Evolutionary conservation across 306 rosid species (phyloP).

Genomic region (Pterocarpus macrocarpus): DNA sequence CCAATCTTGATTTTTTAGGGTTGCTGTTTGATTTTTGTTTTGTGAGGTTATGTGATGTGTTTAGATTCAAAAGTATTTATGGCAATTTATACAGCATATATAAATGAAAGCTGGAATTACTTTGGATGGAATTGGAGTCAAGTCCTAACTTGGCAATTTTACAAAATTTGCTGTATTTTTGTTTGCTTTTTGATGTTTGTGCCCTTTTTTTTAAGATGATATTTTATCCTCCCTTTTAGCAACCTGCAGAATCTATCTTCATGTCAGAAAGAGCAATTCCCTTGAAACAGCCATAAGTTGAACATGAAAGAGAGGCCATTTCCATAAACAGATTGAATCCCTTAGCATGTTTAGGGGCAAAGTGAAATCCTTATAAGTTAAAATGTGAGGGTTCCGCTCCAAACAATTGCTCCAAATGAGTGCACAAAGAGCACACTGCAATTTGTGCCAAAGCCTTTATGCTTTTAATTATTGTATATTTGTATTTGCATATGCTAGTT

Average conservation of each 20-base stretch:
- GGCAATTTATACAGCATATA: slow-evolving; percentile 1
- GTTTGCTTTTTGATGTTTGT: neutral
- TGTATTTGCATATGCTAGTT: slow-evolving; percentile 29
- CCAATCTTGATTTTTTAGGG: slow-evolving; percentile 34
- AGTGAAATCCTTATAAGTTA: slow-evolving; percentile 15
- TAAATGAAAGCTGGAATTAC: neutral
- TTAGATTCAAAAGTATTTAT: slow-evolving; percentile 3
- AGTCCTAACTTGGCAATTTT: slow-evolving; percentile 10
- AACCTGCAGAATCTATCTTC: slow-evolving; percentile 1
- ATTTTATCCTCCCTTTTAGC: slow-evolving; percentile 6
- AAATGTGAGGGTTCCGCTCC: slow-evolving; percentile 8
- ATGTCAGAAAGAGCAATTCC: slow-evolving; percentile 12
- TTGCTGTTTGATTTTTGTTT: slow-evolving; percentile 37
- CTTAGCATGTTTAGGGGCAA: slow-evolving; percentile 18
- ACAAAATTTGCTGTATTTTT: neutral
- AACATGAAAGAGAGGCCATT: slow-evolving; percentile 28
- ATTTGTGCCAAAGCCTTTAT: slow-evolving; percentile 20
- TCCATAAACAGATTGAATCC: neutral
- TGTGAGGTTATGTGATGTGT: neutral
- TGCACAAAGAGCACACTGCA: slow-evolving; percentile 26
- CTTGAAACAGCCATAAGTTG: slow-evolving; percentile 36
- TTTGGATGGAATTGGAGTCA: slow-evolving; percentile 25
- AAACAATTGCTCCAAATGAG: slow-evolving; percentile 16
- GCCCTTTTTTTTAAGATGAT: neutral
- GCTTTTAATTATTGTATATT: slow-evolving; percentile 21